Percentiles rank a stretch among this genome's conserved stretches.
Conservation (phyloP, 176 grass and related monocot genomes). For the Carex littledalei region DNA sequence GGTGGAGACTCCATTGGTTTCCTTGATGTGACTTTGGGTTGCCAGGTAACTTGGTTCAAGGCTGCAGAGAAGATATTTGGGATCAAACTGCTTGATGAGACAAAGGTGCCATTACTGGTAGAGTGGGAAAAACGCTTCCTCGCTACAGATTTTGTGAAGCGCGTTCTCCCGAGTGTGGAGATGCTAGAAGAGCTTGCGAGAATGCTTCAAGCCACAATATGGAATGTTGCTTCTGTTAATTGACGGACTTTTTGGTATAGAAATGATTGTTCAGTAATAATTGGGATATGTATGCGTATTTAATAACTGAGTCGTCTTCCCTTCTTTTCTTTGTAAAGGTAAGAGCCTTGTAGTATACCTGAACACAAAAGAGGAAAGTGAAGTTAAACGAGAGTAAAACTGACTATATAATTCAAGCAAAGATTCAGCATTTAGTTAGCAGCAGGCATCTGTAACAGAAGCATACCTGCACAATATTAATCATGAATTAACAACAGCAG, state of each 20-base stretch:
- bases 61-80: constrained; percentile 19
- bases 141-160: constrained; percentile 28
- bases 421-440: too few relatives aligned
- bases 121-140: constrained; percentile 39
- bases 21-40: constrained; percentile 39
- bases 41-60: constrained; percentile 27
- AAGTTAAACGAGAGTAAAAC: too few relatives aligned
- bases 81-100: constrained; percentile 25
- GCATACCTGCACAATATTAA: too few relatives aligned
- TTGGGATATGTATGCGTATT: too few relatives aligned
- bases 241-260: not conserved
- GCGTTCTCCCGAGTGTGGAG: constrained; percentile 16
- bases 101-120: constrained; percentile 25
- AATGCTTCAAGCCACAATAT: not conserved
- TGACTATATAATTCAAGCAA: too few relatives aligned
- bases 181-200: constrained; percentile 23
- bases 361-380: too few relatives aligned
- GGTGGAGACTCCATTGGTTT: constrained; percentile 34
- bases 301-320: too few relatives aligned
- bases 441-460: too few relatives aligned
- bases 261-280: too few relatives aligned
- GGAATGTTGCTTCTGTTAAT: not conserved
- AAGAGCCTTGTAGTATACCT: too few relatives aligned
- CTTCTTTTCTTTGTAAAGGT: too few relatives aligned
- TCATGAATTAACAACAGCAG: too few relatives aligned